Conservation (phyloP, 768 basidiomycete species). For the Kwoniella pini region DNA sequence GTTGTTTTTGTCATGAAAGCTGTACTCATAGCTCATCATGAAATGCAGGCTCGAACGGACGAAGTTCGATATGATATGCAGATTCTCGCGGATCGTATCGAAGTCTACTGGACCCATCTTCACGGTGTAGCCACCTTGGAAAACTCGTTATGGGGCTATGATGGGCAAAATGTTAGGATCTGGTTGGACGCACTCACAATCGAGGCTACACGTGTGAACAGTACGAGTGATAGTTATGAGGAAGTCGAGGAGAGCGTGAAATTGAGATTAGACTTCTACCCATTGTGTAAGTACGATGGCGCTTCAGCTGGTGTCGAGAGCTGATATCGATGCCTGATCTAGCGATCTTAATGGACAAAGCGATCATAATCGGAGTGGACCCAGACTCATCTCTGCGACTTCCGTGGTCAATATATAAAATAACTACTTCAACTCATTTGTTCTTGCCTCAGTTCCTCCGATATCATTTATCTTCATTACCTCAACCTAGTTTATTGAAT, state of each 20-base stretch:
- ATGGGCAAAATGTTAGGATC: conserved; percentile 81
- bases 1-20: conserved; percentile 14
- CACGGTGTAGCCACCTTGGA: conserved; percentile 89
- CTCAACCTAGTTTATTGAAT: conserved; percentile 60
- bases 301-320: not conserved
- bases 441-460: conserved; percentile 90
- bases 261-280: conserved; percentile 91
- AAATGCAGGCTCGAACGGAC: conserved; percentile 68
- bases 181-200: conserved; percentile 96
- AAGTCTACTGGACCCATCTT: conserved; percentile 98
- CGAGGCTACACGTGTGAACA: conserved; percentile 62
- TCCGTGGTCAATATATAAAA: conserved; percentile 86
- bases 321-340: not conserved
- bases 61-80: conserved; percentile 88
- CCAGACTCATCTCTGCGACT: conserved; percentile 76
- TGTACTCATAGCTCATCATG: not conserved
- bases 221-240: conserved; percentile 56
- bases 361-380: conserved; percentile 94
- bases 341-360: conserved; percentile 99
- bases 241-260: conserved; percentile 90
- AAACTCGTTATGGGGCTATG: conserved; percentile 97
- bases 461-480: conserved; percentile 65
- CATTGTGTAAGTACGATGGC: conserved; percentile 66
- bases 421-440: conserved; percentile 71
- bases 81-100: conserved; percentile 92